Conservation (phyloP, 495 filamentous ascomycete genomes). For the Platismatia glauca region DNA sequence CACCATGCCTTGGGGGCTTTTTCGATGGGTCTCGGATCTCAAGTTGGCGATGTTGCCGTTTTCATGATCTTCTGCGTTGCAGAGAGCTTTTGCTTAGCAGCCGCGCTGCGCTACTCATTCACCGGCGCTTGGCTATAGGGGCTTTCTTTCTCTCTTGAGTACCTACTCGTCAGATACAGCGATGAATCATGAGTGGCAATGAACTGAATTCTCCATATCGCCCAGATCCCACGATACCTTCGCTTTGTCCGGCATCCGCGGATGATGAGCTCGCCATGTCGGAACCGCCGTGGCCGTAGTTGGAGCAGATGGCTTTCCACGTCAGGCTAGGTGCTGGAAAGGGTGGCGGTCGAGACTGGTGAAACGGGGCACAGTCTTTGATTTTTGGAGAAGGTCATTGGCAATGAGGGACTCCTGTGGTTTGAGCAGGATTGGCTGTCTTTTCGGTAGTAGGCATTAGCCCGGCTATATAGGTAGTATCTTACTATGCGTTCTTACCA, state of each 20-base stretch:
- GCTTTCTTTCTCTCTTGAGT: background rate
- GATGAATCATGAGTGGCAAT: conserved; percentile 9
- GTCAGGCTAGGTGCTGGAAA: too few relatives aligned
- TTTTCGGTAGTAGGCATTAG: too few relatives aligned
- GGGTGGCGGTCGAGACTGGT: too few relatives aligned
- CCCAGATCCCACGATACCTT: background rate
- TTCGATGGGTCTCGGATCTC: background rate
- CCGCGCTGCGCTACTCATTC: conserved; percentile 4
- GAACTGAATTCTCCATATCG: background rate
- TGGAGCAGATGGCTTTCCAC: too few relatives aligned
- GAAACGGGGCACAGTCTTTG: too few relatives aligned
- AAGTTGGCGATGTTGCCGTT: background rate
- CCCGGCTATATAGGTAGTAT: too few relatives aligned
- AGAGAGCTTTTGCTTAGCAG: conserved; percentile 11
- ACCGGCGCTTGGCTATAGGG: conserved; percentile 13
- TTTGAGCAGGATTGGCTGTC: too few relatives aligned
- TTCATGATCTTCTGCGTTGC: background rate
- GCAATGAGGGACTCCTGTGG: too few relatives aligned
- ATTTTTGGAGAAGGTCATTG: too few relatives aligned
- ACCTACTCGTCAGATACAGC: background rate
- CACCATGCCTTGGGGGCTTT: background rate
- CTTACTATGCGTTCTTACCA: too few relatives aligned
- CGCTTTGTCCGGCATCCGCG: background rate
- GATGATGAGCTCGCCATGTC: background rate
- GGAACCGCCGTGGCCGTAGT: too few relatives aligned